Base-by-base conservation (phyloP, 2,329 filamentous ascomycete genomes). In the Cordyceps farinosa region DNA sequence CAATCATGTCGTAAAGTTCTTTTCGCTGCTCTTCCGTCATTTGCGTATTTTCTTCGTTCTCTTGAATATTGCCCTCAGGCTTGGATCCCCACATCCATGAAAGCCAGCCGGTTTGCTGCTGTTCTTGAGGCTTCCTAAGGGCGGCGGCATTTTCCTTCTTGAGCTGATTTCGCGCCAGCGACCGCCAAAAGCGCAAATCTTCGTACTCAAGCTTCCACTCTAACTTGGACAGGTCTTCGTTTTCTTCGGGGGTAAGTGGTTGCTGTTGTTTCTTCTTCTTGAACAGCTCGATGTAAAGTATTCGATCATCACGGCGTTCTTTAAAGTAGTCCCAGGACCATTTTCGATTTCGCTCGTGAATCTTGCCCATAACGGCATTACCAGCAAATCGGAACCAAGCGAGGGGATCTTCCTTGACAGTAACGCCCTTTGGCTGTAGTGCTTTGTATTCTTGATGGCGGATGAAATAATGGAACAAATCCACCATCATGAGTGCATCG, bases 311-410 rank as follows among this genome's bases (percentile, higher is more conserved):
- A 68, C 95, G 86, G 61, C 95, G 88, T 74, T 99, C 93, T 64
- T 88, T 90, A 77, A 99, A 96, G 75, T 92, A 99, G 44, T 85
- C 92, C 95, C 96, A 99, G 0, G 92, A 93, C 94, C 95, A 99
- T 65, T 89, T 87, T 63, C 89, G 87, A 74, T 99, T 98, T 36
- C 88, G 87, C 64, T 99, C 94, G 67, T 98, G 95, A 59, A 99
- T 99, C 74, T 97, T 97, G 73, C 88, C 87, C 8, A 97, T 81
- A 0, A 99, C 88, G 27, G 94, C 91, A 69, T 96, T 85, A 29
- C 90, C 93, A 2, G 95, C 96, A 76, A 98, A 99, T 64, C 84
- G 85, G 62, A 99, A 80, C 95, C 95, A 99, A 0, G 94, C 95
- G 44, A 87, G 86, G 15, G 95, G 94, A 69, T 98, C 91, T 74